Evolutionary conservation across 331 rosid genomes (phyloP).

Genomic region (Prunus yedoensis): DNA sequence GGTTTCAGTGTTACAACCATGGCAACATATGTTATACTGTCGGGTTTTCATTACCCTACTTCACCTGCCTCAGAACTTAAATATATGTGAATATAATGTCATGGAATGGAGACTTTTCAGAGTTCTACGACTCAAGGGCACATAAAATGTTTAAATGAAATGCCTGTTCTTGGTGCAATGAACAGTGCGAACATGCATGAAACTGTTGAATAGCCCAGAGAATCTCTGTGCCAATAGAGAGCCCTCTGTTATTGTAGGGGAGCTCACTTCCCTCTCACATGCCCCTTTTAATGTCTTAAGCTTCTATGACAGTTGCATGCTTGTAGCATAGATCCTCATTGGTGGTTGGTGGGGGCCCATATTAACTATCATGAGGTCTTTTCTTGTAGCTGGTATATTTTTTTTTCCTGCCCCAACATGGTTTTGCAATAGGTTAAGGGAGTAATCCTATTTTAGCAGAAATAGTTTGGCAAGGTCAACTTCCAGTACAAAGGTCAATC

Average conservation of each 20-base stretch:
- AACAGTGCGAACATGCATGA: not conserved
- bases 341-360: not conserved
- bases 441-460: not conserved
- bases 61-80: not conserved
- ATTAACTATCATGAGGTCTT: no score
- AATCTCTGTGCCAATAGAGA: not conserved
- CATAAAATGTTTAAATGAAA: not conserved
- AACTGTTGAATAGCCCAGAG: not conserved
- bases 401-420: not conserved
- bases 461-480: not conserved
- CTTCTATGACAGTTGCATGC: not conserved
- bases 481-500: not conserved
- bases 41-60: not conserved
- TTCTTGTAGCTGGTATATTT: not conserved
- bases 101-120: not conserved
- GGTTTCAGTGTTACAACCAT: not conserved
- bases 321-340: not conserved
- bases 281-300: not conserved
- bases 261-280: not conserved
- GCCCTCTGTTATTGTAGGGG: not conserved
- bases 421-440: not conserved
- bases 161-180: not conserved
- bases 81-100: constrained; percentile 3
- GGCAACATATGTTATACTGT: not conserved
- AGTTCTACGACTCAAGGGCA: not conserved